Percentiles rank a stretch among this genome's conserved stretches.
These are phyloP conservation scores for Leccinum griseonigrum DNA, from an alignment of 1,284 basidiomycete species.

Conservation along the genomic window DNA sequence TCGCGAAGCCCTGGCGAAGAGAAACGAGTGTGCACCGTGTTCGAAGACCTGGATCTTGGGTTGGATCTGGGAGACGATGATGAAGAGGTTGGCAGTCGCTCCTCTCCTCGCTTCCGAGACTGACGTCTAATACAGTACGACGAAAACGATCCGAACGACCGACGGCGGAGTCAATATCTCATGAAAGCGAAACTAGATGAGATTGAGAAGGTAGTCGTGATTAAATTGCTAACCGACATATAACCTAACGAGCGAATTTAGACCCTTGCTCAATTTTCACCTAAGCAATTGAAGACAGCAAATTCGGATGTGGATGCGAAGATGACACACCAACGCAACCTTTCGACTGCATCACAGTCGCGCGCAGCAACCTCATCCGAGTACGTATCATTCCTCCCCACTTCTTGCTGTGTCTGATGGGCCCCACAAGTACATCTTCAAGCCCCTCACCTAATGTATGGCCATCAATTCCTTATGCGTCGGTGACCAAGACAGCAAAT, in stretches of 20 bases:
- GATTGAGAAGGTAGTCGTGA: constrained; percentile 59
- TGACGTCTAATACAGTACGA: constrained; percentile 48
- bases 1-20: constrained; percentile 49
- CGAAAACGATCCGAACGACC: constrained; percentile 65
- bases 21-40: constrained; percentile 65
- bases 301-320: constrained; percentile 41
- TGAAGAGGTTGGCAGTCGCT: constrained; percentile 19
- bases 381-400: constrained; percentile 19
- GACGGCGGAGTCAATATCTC: constrained; percentile 65
- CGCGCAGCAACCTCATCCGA: constrained; percentile 6
- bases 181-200: constrained; percentile 71
- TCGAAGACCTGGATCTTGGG: constrained; percentile 68
- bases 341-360: constrained; percentile 27
- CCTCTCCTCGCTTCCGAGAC: neutral
- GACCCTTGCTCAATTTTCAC: constrained; percentile 70
- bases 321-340: constrained; percentile 13
- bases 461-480: constrained; percentile 48
- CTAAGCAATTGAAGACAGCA: constrained; percentile 51
- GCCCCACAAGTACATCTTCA: constrained; percentile 8
- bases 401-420: constrained; percentile 15
- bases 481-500: constrained; percentile 12
- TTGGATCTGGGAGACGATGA: constrained; percentile 48
- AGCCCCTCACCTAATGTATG: constrained; percentile 33
- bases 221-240: constrained; percentile 1
- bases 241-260: constrained; percentile 27